Base-by-base conservation (phyloP, 257 asterid genomes). In the Lithospermum erythrorhizon region DNA sequence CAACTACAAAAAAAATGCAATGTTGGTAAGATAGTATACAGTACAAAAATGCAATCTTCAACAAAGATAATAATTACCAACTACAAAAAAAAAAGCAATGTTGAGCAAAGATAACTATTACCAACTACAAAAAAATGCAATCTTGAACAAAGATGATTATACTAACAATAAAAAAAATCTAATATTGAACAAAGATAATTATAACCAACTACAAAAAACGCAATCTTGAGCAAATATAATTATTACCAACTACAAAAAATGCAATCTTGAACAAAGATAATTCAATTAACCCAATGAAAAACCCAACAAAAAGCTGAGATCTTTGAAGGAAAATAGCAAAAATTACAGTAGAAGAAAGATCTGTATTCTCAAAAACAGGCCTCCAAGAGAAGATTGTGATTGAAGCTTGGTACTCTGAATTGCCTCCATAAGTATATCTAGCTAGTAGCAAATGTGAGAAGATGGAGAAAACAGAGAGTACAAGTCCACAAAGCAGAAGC, bases 351-450 rank as follows among this genome's bases (percentile, higher is more conserved):
- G 73, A 24, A 76, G 77, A 49, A 49, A 66, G 72, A 69, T 77
- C 82, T 17, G 75, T 79, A 64, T 68, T 73, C 62, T 84, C 81
- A 32, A 81, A 74, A 72, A 77, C 71, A 68, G 93, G 97, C 80
- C 95, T 80, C 98, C 98, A 93, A 21, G 98, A 84, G 55, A 93
- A 83, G 67, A 93, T 79, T 27, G 96, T 89, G 68, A 93, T 69
- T 5, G 96, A 86, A 63, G 98, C 86, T 58, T 77, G 94, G 79
- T 76, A 86, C 78, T 93, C 97, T 0, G 96, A 79, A 52, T 75
- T 74, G 52, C 71, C 70, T 54, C 90, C 88, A 61, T 81, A 80
- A 1, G 90, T 82, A 72, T 80, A 90, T 76, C 96, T 82, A 5
- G 97, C 98, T 6, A 89, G 85, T 37, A 93, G 83, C 30, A 93